A percentile compares a stretch with the other conserved stretches of the same genome.
Conservation (phyloP, 345 rosid species). For the Cardamine occulta region DNA sequence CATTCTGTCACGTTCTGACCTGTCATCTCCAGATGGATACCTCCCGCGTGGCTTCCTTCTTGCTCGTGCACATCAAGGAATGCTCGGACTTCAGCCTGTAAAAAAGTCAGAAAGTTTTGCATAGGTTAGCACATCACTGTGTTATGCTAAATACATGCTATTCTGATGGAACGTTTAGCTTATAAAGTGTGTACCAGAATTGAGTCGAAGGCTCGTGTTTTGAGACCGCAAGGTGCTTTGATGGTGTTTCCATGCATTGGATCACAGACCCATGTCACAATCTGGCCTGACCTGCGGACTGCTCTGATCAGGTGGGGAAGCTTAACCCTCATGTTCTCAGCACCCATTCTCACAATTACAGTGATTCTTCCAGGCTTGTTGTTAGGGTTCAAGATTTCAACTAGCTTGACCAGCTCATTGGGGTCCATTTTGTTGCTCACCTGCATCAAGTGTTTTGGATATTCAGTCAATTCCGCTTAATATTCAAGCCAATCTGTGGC, state of each 20-base stretch:
- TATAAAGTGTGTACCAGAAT: conserved; percentile 53
- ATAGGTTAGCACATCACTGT: neutral
- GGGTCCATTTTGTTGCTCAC: conserved; percentile 75
- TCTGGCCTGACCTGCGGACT: conserved; percentile 62
- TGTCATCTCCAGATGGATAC: conserved; percentile 69
- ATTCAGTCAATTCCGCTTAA: conserved; percentile 16
- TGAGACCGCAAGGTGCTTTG: conserved; percentile 70
- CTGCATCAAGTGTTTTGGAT: conserved; percentile 42
- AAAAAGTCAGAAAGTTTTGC: neutral
- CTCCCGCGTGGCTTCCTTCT: conserved; percentile 71
- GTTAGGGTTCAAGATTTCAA: conserved; percentile 58
- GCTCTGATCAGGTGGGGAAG: conserved; percentile 67
- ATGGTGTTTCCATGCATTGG: conserved; percentile 78
- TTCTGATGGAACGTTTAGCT: conserved; percentile 10
- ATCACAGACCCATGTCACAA: conserved; percentile 73
- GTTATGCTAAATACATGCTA: neutral
- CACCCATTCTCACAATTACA: conserved; percentile 67
- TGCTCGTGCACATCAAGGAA: conserved; percentile 69
- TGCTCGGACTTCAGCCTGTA: conserved; percentile 60
- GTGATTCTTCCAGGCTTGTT: conserved; percentile 68
- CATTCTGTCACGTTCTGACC: conserved; percentile 72
- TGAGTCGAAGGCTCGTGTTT: conserved; percentile 69
- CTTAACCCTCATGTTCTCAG: conserved; percentile 68
- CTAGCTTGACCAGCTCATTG: conserved; percentile 59
- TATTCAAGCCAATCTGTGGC: neutral